A percentile compares a stretch with the other conserved stretches of the same genome.
Conservation (phyloP, 805 yeast genomes). For the Saccharomyces kudriavzevii region DNA sequence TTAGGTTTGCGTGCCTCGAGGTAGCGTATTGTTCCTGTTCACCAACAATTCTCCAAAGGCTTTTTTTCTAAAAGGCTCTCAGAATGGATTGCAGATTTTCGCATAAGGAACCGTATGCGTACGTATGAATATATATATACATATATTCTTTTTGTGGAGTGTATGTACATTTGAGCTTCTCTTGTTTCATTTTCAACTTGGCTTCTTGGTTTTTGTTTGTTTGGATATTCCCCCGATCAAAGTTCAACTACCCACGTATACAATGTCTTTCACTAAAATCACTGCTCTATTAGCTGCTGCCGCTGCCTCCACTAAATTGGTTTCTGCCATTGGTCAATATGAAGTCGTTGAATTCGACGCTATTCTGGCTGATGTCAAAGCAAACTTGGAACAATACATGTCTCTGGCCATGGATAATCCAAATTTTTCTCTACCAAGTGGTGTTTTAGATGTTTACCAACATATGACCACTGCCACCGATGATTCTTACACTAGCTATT, state of each 20-base stretch:
- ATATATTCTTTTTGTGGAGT: neutral
- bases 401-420: conserved; percentile 14
- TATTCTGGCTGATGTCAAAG: conserved; percentile 17
- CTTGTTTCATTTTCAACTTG: neutral
- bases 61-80: neutral
- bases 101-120: neutral
- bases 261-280: conserved; percentile 12
- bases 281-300: conserved; percentile 14
- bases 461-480: conserved; percentile 31
- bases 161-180: neutral
- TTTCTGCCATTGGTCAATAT: conserved; percentile 10
- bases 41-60: neutral
- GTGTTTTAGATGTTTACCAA: conserved; percentile 18
- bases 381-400: conserved; percentile 16
- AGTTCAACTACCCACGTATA: neutral
- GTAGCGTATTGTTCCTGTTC: neutral
- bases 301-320: conserved; percentile 5
- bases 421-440: conserved; percentile 16
- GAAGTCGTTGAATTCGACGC: conserved; percentile 21
- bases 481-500: conserved; percentile 31
- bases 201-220: neutral
- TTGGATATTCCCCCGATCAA: too few species aligned
- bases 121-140: neutral
- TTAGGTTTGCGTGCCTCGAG: neutral
- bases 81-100: neutral